Conservation (phyloP, 2,329 filamentous ascomycete genomes). For the Fusarium liriodendri region DNA sequence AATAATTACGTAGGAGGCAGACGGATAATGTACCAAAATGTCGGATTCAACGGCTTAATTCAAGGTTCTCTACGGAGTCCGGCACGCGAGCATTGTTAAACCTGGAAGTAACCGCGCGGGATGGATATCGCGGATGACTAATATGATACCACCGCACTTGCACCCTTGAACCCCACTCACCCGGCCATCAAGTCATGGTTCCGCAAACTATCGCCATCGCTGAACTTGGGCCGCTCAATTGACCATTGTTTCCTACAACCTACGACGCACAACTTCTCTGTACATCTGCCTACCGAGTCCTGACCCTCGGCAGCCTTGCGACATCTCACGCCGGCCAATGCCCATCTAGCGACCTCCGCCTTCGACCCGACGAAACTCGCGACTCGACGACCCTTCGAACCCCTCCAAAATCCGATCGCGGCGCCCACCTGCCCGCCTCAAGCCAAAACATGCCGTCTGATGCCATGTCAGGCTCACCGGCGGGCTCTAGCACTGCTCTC, state of each 20-base stretch:
- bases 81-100: neutral
- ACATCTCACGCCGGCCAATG: slow-evolving; percentile 15
- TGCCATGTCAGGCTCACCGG: slow-evolving; percentile 43
- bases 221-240: slow-evolving; percentile 26
- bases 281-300: neutral
- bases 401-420: slow-evolving; percentile 37
- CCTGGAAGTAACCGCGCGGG: slow-evolving; percentile 31
- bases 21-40: neutral
- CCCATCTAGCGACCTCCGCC: slow-evolving; percentile 24
- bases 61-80: slow-evolving; percentile 8
- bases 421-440: slow-evolving; percentile 33
- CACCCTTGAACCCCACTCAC: slow-evolving; percentile 38
- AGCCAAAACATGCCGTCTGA: slow-evolving; percentile 45
- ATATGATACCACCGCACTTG: slow-evolving; percentile 25
- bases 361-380: slow-evolving; percentile 11
- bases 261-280: slow-evolving; percentile 10
- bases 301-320: neutral
- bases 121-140: slow-evolving; percentile 37
- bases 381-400: slow-evolving; percentile 27
- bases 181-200: slow-evolving; percentile 37
- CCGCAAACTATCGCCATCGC: slow-evolving; percentile 42
- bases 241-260: slow-evolving; percentile 13
- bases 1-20: slow-evolving; percentile 9
- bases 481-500: slow-evolving; percentile 51
- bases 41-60: slow-evolving; percentile 6